Evolutionary conservation across 768 basidiomycete genomes (phyloP).

Genomic region (Dacryopinax primogenitus): DNA sequence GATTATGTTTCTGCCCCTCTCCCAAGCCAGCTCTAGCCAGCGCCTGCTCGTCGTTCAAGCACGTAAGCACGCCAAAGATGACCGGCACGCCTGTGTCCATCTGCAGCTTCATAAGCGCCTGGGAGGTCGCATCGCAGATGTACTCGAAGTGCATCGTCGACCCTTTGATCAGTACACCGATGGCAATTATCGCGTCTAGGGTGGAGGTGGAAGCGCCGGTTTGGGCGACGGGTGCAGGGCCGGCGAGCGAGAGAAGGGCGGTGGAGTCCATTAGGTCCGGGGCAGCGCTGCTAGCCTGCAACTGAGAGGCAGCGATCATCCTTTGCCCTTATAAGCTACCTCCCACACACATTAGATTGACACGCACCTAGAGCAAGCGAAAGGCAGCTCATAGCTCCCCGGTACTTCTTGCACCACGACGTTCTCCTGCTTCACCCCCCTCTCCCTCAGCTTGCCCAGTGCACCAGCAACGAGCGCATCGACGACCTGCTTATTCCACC

Average conservation of each 20-base stretch:
- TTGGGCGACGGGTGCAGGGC: constrained; percentile 39
- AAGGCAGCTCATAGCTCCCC: constrained; percentile 87
- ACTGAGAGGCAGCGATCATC: constrained; percentile 75
- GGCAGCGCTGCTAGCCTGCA: constrained; percentile 64
- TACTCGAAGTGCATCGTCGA: constrained; percentile 99
- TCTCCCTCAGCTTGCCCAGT: constrained; percentile 61
- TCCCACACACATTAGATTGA: not conserved
- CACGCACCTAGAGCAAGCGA: constrained; percentile 67
- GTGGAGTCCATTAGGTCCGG: constrained; percentile 51
- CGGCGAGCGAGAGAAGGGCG: constrained; percentile 37
- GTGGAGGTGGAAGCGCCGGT: constrained; percentile 21
- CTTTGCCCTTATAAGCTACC: constrained; percentile 32
- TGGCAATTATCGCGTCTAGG: constrained; percentile 92
- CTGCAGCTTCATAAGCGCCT: constrained; percentile 89
- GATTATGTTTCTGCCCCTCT: constrained; percentile 69
- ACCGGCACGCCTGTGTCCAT: constrained; percentile 88
- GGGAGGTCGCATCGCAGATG: constrained; percentile 86
- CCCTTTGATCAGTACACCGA: constrained; percentile 97
- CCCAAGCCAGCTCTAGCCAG: constrained; percentile 86
- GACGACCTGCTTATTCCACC: constrained; percentile 89
- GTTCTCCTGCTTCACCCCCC: constrained; percentile 78
- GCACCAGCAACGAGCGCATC: constrained; percentile 73
- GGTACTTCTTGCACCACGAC: constrained; percentile 87
- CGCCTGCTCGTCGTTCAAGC: constrained; percentile 85
- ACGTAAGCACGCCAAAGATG: constrained; percentile 92